Conservation (phyloP, 129 eudicot species). For the Ambrosia artemisiifolia region DNA sequence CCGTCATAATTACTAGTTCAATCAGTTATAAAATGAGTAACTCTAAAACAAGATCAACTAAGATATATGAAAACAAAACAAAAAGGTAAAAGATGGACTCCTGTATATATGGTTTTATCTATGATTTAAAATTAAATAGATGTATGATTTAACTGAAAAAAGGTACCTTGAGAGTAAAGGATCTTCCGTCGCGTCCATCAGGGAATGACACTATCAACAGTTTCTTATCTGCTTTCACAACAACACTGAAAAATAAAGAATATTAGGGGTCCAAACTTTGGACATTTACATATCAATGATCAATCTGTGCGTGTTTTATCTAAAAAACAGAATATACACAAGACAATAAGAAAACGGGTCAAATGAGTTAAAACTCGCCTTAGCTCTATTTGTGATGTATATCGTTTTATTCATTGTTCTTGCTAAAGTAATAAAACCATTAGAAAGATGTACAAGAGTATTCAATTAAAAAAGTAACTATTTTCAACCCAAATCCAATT, state of each 20-base stretch:
- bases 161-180: slow-evolving; percentile 87
- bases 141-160: neutral
- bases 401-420: neutral
- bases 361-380: neutral
- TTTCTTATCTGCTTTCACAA: slow-evolving; percentile 83
- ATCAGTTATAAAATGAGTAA: neutral
- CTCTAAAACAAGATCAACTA: neutral
- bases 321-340: neutral
- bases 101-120: neutral
- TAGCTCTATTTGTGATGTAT: neutral
- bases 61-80: neutral
- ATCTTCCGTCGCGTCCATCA: slow-evolving; percentile 92
- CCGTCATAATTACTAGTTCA: neutral
- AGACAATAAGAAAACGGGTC: neutral
- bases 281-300: neutral
- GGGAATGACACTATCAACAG: slow-evolving; percentile 77
- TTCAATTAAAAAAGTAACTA: neutral
- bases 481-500: neutral
- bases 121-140: neutral
- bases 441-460: neutral
- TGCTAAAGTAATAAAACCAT: neutral
- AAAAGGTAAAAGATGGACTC: neutral
- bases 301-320: neutral
- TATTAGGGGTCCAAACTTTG: neutral
- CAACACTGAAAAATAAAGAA: slow-evolving; percentile 55